Evolutionary conservation across 148 eudicot genomes (phyloP).

Genomic region (Amaranthus palmeri): DNA sequence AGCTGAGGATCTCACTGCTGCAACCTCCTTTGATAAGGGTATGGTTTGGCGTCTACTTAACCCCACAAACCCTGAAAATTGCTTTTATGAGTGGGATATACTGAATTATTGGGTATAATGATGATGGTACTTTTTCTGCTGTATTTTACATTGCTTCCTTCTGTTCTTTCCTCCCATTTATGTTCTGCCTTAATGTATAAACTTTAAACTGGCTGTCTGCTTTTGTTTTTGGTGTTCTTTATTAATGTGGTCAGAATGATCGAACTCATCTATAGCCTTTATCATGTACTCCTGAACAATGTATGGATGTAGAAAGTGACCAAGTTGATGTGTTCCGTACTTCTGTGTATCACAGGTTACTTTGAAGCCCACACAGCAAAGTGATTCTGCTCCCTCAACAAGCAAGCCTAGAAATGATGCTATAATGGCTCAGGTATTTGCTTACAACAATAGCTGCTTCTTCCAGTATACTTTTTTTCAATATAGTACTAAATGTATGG

Average conservation of each 20-base stretch:
- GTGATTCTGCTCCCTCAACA: constrained; percentile 43
- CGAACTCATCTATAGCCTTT: neutral
- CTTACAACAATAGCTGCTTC: neutral
- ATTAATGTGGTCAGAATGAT: neutral
- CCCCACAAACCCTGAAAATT: too few relatives aligned
- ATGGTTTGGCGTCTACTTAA: too few relatives aligned
- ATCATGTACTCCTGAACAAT: neutral
- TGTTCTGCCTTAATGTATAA: neutral
- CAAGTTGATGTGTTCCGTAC: constrained; percentile 6
- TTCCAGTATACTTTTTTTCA: neutral
- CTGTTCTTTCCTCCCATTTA: neutral
- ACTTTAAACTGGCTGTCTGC: neutral
- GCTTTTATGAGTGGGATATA: too few relatives aligned
- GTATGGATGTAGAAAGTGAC: neutral
- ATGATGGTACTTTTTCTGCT: neutral
- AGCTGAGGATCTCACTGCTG: too few relatives aligned
- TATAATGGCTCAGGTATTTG: constrained; percentile 65
- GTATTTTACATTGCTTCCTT: neutral
- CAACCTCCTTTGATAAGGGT: too few relatives aligned
- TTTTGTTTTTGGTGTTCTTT: neutral
- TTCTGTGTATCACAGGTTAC: constrained; percentile 37
- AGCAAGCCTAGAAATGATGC: constrained; percentile 66
- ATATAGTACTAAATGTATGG: neutral
- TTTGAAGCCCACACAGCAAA: constrained; percentile 46
- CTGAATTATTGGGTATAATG: too few relatives aligned